phyloP scores from a whole-genome alignment of 805 yeast genomes.

The Ogataea nakhonphanomensis region DNA sequence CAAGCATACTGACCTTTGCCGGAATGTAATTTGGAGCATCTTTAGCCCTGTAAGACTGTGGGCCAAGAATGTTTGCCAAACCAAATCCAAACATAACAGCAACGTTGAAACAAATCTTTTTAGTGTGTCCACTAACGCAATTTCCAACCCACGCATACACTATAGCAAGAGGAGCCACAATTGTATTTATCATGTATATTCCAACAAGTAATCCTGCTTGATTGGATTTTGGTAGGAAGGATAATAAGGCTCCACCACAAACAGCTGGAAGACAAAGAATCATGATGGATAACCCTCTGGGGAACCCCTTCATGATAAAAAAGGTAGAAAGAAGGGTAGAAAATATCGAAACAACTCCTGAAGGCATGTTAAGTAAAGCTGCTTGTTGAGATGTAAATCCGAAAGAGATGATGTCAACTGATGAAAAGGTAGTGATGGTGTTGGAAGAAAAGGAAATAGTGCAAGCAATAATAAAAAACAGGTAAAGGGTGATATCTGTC shows the following conservation, averaged over 20 bases:
- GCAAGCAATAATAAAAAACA: conserved; percentile 42
- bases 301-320: conserved; percentile 19
- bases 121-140: conserved; percentile 61
- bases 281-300: conserved; percentile 19
- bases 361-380: conserved; percentile 54
- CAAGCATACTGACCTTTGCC: conserved; percentile 55
- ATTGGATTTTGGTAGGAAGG: conserved; percentile 27
- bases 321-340: conserved; percentile 32
- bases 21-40: conserved; percentile 53
- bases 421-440: conserved; percentile 50
- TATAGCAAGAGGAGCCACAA: conserved; percentile 37
- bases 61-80: conserved; percentile 55
- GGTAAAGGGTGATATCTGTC: conserved; percentile 48
- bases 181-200: conserved; percentile 25
- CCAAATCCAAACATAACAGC: conserved; percentile 55
- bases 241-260: conserved; percentile 42
- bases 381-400: conserved; percentile 45
- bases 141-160: conserved; percentile 61
- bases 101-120: conserved; percentile 51
- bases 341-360: conserved; percentile 47
- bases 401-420: conserved; percentile 48
- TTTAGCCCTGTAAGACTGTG: conserved; percentile 52
- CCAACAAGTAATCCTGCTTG: conserved; percentile 30
- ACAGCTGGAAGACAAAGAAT: conserved; percentile 45
- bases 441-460: conserved; percentile 50